These are phyloP conservation scores for Neohortaea acidophila DNA, from an alignment of 495 filamentous ascomycete species.

Conservation along the genomic window DNA sequence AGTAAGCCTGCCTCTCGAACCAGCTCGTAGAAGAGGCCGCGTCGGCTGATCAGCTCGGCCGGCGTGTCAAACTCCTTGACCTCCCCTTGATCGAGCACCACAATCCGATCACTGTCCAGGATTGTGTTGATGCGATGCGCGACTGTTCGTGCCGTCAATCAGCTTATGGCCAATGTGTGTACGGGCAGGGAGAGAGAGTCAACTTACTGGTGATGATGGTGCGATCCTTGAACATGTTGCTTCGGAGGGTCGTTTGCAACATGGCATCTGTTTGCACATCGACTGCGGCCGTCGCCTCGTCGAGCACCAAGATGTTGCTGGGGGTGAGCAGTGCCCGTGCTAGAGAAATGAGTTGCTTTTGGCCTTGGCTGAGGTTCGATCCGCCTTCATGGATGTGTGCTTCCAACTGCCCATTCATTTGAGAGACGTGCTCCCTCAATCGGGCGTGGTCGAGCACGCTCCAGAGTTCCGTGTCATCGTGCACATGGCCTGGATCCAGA, in stretches of 20 bases:
- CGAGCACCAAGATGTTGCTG: constrained; percentile 90
- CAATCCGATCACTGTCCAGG: constrained; percentile 77
- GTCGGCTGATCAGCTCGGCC: constrained; percentile 21
- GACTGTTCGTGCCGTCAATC: constrained; percentile 32
- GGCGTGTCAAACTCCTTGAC: constrained; percentile 34
- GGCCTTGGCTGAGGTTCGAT: constrained; percentile 66
- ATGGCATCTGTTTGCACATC: constrained; percentile 89
- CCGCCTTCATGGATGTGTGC: constrained; percentile 87
- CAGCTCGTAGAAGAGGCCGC: constrained; percentile 30
- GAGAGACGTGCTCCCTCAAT: constrained; percentile 76
- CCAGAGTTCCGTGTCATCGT: constrained; percentile 97
- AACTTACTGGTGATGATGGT: constrained; percentile 73
- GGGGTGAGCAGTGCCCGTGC: constrained; percentile 87
- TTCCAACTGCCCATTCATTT: constrained; percentile 82
- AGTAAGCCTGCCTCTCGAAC: constrained; percentile 28
- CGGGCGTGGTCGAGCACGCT: constrained; percentile 90
- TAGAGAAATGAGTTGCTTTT: constrained; percentile 84
- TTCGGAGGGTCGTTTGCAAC: constrained; percentile 51
- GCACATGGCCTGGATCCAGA: constrained; percentile 83
- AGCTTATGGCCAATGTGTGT: too few relatives aligned
- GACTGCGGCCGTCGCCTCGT: constrained; percentile 94
- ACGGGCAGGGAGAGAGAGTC: background rate
- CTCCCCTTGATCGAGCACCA: constrained; percentile 62
- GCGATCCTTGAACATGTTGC: constrained; percentile 59
- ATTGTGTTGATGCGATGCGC: constrained; percentile 97